Percentiles rank a stretch among this genome's conserved stretches.
Conservation (phyloP, 345 rosid species). For the Noccaea bulbosa region DNA sequence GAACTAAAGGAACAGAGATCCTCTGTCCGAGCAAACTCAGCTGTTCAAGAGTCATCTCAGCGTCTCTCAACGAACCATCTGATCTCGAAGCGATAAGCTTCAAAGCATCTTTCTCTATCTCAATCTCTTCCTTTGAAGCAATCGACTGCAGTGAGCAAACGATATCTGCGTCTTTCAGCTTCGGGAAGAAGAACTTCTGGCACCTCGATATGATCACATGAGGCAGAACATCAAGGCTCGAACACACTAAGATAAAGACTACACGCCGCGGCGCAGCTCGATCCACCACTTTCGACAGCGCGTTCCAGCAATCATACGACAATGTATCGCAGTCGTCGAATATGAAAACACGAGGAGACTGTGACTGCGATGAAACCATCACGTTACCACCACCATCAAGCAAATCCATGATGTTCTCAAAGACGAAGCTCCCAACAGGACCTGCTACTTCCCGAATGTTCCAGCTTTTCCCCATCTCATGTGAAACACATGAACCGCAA, state of each 20-base stretch:
- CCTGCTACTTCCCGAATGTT: conserved; percentile 77
- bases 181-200: conserved; percentile 97
- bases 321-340: conserved; percentile 90
- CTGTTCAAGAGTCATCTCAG: conserved; percentile 98
- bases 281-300: conserved; percentile 81
- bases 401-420: conserved; percentile 69
- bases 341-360: conserved; percentile 71
- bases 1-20: conserved; percentile 85
- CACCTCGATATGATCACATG: conserved; percentile 94
- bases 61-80: conserved; percentile 97
- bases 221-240: conserved; percentile 91
- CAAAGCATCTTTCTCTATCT: conserved; percentile 85
- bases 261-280: conserved; percentile 76
- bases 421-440: conserved; percentile 78
- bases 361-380: conserved; percentile 52
- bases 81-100: conserved; percentile 96
- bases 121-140: conserved; percentile 76
- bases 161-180: conserved; percentile 90
- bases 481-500: conserved; percentile 78
- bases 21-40: conserved; percentile 87
- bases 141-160: conserved; percentile 79
- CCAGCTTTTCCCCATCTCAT: conserved; percentile 75
- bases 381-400: conserved; percentile 67
- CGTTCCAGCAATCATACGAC: conserved; percentile 82
- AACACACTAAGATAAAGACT: conserved; percentile 84